Evolutionary conservation across 1,284 basidiomycete species (phyloP).

Genomic region (Ceratobasidium sp.): DNA sequence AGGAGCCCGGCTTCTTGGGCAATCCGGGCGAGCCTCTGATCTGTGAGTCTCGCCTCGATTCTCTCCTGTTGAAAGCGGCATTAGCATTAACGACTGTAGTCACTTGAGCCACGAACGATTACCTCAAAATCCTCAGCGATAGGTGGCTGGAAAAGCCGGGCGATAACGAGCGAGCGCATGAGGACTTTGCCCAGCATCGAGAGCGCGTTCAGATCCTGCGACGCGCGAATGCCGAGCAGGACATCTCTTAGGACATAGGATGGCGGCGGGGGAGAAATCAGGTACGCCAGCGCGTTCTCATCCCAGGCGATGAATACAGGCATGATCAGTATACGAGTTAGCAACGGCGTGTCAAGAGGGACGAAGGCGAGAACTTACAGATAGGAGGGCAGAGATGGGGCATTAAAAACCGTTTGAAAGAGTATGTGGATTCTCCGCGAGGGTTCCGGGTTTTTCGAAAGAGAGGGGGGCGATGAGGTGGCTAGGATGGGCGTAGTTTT

Average conservation of each 20-base stretch:
- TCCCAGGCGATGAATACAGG: constrained; percentile 12
- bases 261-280: constrained; percentile 10
- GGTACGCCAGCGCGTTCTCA: constrained; percentile 8
- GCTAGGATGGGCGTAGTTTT: too few relatives aligned
- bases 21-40: constrained; percentile 1
- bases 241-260: constrained; percentile 4
- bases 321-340: constrained; percentile 9
- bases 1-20: constrained; percentile 2
- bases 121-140: constrained; percentile 8
- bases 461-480: too few relatives aligned
- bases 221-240: not conserved
- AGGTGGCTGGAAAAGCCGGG: constrained; percentile 14
- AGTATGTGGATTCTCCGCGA: too few relatives aligned
- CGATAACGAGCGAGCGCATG: not conserved
- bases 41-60: not conserved
- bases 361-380: not conserved
- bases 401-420: too few relatives aligned
- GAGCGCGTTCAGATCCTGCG: not conserved
- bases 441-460: too few relatives aligned
- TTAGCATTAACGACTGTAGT: not conserved
- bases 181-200: constrained; percentile 6
- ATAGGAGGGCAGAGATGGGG: not conserved
- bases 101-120: not conserved
- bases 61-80: not conserved
- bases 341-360: too few relatives aligned